Conservation (phyloP, 306 rosid genomes). For the Cucurbita argyrosperma region DNA sequence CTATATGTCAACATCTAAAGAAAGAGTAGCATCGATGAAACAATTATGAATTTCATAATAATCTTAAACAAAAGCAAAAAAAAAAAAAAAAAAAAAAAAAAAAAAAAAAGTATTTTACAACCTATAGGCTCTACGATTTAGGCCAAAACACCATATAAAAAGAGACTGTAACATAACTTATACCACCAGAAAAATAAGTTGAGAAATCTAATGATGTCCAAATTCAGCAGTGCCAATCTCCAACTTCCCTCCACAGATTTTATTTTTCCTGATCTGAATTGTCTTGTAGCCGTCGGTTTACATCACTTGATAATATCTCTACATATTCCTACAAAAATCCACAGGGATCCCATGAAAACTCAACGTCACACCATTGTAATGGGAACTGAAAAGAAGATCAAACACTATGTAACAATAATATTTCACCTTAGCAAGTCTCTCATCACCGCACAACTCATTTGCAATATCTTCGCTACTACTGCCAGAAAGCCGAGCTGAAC, state of each 20-base stretch:
- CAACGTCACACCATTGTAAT: background rate
- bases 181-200: background rate
- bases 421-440: constrained; percentile 50
- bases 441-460: constrained; percentile 68
- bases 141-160: background rate
- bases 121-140: background rate
- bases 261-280: constrained; percentile 25
- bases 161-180: background rate
- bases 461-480: constrained; percentile 39
- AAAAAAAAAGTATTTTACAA: background rate
- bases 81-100: background rate
- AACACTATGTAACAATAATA: background rate
- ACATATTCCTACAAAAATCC: constrained; percentile 53
- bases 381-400: background rate
- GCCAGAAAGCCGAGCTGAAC: constrained; percentile 40
- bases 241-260: background rate
- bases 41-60: background rate
- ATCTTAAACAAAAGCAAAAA: background rate
- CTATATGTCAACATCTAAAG: too few relatives aligned
- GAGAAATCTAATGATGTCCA: background rate
- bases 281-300: constrained; percentile 27
- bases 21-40: background rate
- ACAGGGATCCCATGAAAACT: background rate
- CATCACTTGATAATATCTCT: constrained; percentile 47
- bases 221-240: background rate